Conservation (phyloP, 139 green algal species). For the Ostreobium quekettii region DNA sequence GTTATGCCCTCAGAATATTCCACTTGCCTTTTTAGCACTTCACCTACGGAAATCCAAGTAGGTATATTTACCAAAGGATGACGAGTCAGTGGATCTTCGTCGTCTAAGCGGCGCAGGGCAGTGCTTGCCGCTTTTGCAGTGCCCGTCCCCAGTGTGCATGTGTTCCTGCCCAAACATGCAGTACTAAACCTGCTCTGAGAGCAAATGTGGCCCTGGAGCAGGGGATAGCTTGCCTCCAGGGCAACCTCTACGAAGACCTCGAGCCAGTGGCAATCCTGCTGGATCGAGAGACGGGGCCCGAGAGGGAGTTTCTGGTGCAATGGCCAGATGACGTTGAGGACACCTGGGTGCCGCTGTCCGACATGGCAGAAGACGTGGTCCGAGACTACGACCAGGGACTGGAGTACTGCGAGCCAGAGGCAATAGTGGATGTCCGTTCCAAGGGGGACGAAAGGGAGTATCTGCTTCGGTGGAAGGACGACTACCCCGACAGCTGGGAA, state of each 20-base stretch:
- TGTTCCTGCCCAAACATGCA: too few relatives aligned
- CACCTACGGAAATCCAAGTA: too few relatives aligned
- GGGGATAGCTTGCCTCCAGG: constrained; percentile 1
- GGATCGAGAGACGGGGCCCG: constrained; percentile 7
- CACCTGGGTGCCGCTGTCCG: constrained; percentile 9
- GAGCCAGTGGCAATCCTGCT: constrained; percentile 42
- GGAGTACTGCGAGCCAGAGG: constrained; percentile 47
- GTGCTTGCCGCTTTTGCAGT: too few relatives aligned
- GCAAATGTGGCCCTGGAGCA: constrained; percentile 18
- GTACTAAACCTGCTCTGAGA: too few relatives aligned
- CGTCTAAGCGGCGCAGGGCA: too few relatives aligned
- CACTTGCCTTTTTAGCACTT: too few relatives aligned
- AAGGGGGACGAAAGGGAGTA: constrained; percentile 38
- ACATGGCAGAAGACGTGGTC: constrained; percentile 48
- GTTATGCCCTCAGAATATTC: too few relatives aligned
- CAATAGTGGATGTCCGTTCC: constrained; percentile 32
- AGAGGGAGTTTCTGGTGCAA: constrained; percentile 51
- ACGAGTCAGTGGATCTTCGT: too few relatives aligned
- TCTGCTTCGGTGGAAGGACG: constrained; percentile 44
- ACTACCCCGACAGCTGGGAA: constrained; percentile 49
- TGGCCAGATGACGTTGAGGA: constrained; percentile 25
- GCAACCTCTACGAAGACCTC: constrained; percentile 49
- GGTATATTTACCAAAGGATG: too few relatives aligned
- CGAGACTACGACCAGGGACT: constrained; percentile 48
- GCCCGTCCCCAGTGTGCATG: too few relatives aligned